Evolutionary conservation across 805 yeast genomes (phyloP).

Genomic region (Pichia ethanolica): DNA sequence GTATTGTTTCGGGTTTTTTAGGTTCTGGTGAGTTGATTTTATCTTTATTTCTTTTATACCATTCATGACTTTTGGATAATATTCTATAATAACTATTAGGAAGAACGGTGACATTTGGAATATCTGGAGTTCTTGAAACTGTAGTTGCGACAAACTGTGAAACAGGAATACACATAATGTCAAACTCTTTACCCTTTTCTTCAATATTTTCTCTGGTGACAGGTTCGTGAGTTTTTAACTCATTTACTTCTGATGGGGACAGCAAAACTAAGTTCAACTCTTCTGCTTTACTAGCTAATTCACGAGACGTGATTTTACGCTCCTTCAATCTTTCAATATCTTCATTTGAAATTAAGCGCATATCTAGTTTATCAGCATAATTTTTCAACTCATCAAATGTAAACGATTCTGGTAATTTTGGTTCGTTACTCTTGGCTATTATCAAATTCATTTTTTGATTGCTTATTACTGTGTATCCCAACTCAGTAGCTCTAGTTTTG

Average conservation of each 20-base stretch:
- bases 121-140: constrained; percentile 46
- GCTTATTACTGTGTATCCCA: constrained; percentile 16
- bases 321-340: constrained; percentile 27
- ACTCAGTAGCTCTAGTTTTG: constrained; percentile 11
- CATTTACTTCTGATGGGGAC: constrained; percentile 20
- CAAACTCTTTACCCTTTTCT: constrained; percentile 36
- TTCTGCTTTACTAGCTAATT: constrained; percentile 31
- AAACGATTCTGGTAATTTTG: constrained; percentile 6
- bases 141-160: constrained; percentile 59
- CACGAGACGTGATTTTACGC: constrained; percentile 25
- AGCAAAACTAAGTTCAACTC: constrained; percentile 34
- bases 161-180: constrained; percentile 50
- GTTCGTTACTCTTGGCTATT: neutral
- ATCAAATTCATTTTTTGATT: constrained; percentile 11
- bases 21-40: neutral
- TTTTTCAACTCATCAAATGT: constrained; percentile 11
- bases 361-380: constrained; percentile 26
- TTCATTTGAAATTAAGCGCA: constrained; percentile 26
- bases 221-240: constrained; percentile 10
- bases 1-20: constrained; percentile 4
- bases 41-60: constrained; percentile 21
- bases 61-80: constrained; percentile 37
- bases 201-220: constrained; percentile 23
- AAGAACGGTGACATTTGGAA: constrained; percentile 49
- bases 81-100: constrained; percentile 60